Conservation (phyloP, 1,284 basidiomycete genomes). For the Tilletia walkeri region DNA sequence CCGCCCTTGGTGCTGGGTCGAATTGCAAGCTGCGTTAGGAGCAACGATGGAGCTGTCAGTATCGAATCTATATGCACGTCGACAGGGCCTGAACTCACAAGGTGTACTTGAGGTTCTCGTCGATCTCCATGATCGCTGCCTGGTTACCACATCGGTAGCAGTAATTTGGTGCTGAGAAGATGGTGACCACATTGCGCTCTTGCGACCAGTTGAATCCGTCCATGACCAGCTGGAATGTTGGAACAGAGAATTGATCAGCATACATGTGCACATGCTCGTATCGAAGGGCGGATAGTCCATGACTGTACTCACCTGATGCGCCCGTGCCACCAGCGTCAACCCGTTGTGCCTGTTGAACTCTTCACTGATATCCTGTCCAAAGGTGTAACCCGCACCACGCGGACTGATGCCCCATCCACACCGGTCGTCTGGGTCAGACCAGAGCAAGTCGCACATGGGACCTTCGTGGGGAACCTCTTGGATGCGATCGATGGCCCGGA, state of each 20-base stretch:
- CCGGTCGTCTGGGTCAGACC: constrained; percentile 98
- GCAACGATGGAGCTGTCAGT: not conserved
- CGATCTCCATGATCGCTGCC: constrained; percentile 99
- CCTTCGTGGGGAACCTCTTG: constrained; percentile 99
- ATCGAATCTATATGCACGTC: too few relatives aligned
- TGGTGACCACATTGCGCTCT: constrained; percentile 73
- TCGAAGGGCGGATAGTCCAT: too few relatives aligned
- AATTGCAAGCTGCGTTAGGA: constrained; percentile 80
- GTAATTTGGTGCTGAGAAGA: constrained; percentile 58
- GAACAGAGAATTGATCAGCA: not conserved
- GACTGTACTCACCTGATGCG: constrained; percentile 37
- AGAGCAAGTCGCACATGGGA: constrained; percentile 97
- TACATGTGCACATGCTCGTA: too few relatives aligned
- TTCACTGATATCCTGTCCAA: constrained; percentile 97
- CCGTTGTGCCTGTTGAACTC: constrained; percentile 99
- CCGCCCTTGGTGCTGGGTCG: constrained; percentile 95
- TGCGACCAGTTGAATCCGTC: constrained; percentile 98
- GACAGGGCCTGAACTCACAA: constrained; percentile 57
- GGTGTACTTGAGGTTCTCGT: constrained; percentile 94
- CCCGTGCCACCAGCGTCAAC: constrained; percentile 75
- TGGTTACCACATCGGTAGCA: constrained; percentile 99
- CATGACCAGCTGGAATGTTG: constrained; percentile 80
- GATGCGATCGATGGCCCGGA: constrained; percentile 94
- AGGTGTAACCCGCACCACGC: constrained; percentile 97
- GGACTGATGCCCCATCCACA: constrained; percentile 99